phyloP scores from a whole-genome alignment of 257 asterid species.

The Capsicum baccatum region DNA sequence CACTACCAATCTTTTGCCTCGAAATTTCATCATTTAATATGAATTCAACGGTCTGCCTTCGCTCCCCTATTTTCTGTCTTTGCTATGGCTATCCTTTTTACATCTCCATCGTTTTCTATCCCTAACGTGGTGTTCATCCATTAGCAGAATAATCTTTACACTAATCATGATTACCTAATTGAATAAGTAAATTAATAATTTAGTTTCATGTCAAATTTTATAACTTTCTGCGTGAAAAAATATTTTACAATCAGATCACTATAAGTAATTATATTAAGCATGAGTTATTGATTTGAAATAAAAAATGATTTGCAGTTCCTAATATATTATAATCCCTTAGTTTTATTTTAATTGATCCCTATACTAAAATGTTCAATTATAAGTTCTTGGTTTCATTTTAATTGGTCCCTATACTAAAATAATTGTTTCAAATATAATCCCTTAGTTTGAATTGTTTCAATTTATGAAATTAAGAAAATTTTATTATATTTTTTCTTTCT shows the following conservation, averaged over 20 bases:
- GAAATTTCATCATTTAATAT: constrained; percentile 18
- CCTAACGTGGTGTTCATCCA: neutral
- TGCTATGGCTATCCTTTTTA: neutral
- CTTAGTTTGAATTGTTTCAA: too few relatives aligned
- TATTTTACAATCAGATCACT: neutral
- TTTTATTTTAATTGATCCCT: too few relatives aligned
- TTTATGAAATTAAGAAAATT: too few relatives aligned
- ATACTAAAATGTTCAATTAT: too few relatives aligned
- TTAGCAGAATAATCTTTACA: neutral
- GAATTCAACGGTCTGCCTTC: constrained; percentile 12
- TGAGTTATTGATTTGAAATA: neutral
- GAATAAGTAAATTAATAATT: neutral
- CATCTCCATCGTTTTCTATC: neutral
- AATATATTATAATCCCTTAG: neutral
- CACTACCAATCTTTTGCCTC: constrained; percentile 14
- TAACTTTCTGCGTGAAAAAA: neutral
- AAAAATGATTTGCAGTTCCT: neutral
- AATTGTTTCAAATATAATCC: too few relatives aligned
- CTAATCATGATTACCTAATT: neutral
- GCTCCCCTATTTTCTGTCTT: neutral
- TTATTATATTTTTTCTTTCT: too few relatives aligned
- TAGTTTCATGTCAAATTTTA: neutral
- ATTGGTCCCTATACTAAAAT: too few relatives aligned
- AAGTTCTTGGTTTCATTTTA: too few relatives aligned
- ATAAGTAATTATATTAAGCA: neutral